Evolutionary conservation across 1,139 yeast genomes (phyloP).

Genomic region (Sugiyamaella sp.): DNA sequence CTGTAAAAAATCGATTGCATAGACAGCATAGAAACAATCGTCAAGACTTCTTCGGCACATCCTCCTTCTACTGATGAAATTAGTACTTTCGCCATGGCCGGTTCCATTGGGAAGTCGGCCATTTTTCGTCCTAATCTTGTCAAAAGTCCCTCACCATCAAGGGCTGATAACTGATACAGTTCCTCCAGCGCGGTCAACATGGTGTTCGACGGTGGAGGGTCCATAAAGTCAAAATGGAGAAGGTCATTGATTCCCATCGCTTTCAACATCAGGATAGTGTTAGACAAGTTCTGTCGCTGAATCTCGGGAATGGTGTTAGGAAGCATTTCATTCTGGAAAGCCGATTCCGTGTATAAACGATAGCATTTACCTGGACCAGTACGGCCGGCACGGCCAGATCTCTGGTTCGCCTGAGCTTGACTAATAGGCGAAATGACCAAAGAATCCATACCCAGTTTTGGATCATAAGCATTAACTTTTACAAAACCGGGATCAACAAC

Average conservation of each 20-base stretch:
- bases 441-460: conserved; percentile 77
- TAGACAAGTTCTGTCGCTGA: conserved; percentile 83
- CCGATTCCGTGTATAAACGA: conserved; percentile 69
- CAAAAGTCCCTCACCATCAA: conserved; percentile 75
- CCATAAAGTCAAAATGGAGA: conserved; percentile 86
- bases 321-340: conserved; percentile 75
- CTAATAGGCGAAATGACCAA: conserved; percentile 74
- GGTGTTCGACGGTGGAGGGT: conserved; percentile 81
- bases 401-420: conserved; percentile 80
- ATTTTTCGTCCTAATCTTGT: conserved; percentile 77
- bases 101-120: conserved; percentile 97
- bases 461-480: conserved; percentile 74
- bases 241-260: conserved; percentile 94
- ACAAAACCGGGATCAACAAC: conserved; percentile 85
- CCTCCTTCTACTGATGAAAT: conserved; percentile 71
- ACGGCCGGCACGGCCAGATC: conserved; percentile 86
- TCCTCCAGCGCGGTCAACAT: conserved; percentile 82
- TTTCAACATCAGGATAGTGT: conserved; percentile 84
- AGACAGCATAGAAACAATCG: conserved; percentile 88
- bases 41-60: conserved; percentile 82
- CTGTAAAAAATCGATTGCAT: conserved; percentile 84
- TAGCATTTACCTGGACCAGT: conserved; percentile 86
- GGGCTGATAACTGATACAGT: conserved; percentile 76
- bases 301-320: conserved; percentile 90
- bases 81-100: conserved; percentile 80